Conservation (phyloP, 1,284 basidiomycete species). For the Tylopilus sp. region DNA sequence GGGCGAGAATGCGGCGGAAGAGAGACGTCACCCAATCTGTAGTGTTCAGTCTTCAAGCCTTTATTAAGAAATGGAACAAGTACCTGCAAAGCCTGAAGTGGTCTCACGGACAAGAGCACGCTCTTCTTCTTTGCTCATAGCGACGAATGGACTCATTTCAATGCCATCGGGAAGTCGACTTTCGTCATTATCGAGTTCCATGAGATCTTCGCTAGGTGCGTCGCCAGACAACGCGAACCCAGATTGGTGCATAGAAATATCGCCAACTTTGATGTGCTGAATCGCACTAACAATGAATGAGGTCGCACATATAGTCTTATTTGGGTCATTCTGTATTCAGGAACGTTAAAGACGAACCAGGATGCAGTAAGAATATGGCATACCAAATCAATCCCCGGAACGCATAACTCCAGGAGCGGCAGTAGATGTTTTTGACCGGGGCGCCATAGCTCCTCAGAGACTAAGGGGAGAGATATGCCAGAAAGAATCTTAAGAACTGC, state of each 20-base stretch:
- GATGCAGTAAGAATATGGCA: slow-evolving; percentile 23
- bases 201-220: slow-evolving; percentile 51
- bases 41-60: slow-evolving; percentile 9
- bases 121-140: slow-evolving; percentile 69
- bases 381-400: slow-evolving; percentile 89
- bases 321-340: slow-evolving; percentile 76
- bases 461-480: slow-evolving; percentile 75
- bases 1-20: slow-evolving; percentile 79
- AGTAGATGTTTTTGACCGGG: slow-evolving; percentile 88
- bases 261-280: slow-evolving; percentile 82
- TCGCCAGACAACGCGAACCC: slow-evolving; percentile 54
- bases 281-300: slow-evolving; percentile 78
- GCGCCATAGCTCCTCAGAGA: slow-evolving; percentile 76
- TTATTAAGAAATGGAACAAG: slow-evolving; percentile 13
- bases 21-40: slow-evolving; percentile 88
- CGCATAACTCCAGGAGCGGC: slow-evolving; percentile 84
- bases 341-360: slow-evolving; percentile 1
- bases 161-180: slow-evolving; percentile 54
- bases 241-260: slow-evolving; percentile 64
- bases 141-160: slow-evolving; percentile 49
- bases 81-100: slow-evolving; percentile 78
- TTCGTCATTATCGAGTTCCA: slow-evolving; percentile 50
- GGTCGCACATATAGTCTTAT: slow-evolving; percentile 83
- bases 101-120: slow-evolving; percentile 72
- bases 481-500: slow-evolving; percentile 89